phyloP scores from a whole-genome alignment of 352 stramenopile genomes.

The Thraustochytrium striatum region DNA sequence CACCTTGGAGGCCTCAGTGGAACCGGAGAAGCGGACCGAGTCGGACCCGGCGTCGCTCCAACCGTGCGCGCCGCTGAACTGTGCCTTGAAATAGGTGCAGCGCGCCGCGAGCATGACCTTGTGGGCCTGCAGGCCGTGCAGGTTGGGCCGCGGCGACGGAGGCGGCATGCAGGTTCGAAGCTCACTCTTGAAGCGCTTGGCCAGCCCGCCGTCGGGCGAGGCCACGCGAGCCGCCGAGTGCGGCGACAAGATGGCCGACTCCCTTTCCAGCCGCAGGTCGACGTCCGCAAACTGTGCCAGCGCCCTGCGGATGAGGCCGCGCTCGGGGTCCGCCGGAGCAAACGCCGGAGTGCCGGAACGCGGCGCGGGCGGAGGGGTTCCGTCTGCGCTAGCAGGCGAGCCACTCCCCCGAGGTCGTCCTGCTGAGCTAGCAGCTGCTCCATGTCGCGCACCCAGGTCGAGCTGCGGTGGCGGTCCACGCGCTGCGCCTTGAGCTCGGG shows the following conservation, averaged over 20 bases:
- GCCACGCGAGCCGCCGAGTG: neutral
- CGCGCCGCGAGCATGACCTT: slow-evolving; percentile 40
- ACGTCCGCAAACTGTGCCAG: slow-evolving; percentile 7
- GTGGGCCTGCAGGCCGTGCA: neutral
- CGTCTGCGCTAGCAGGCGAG: no score
- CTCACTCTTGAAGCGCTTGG: slow-evolving; percentile 18
- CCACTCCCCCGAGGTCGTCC: neutral
- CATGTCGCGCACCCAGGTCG: slow-evolving; percentile 28
- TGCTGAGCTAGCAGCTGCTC: slow-evolving; percentile 24
- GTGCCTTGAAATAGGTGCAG: slow-evolving; percentile 41
- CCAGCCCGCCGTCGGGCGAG: neutral
- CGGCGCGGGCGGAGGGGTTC: neutral
- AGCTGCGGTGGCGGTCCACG: neutral
- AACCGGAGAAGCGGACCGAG: neutral
- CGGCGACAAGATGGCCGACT: no score
- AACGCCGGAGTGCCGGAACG: no score
- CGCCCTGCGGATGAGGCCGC: neutral
- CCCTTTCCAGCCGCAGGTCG: neutral
- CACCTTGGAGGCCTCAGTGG: neutral
- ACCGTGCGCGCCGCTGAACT: neutral
- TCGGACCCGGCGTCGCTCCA: neutral
- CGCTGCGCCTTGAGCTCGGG: neutral
- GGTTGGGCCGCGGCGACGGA: neutral
- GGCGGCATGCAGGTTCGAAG: neutral
- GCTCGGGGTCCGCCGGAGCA: neutral